These are phyloP conservation scores for Komagataea norvegica DNA, from an alignment of 1,139 yeast species.

Conservation along the genomic window DNA sequence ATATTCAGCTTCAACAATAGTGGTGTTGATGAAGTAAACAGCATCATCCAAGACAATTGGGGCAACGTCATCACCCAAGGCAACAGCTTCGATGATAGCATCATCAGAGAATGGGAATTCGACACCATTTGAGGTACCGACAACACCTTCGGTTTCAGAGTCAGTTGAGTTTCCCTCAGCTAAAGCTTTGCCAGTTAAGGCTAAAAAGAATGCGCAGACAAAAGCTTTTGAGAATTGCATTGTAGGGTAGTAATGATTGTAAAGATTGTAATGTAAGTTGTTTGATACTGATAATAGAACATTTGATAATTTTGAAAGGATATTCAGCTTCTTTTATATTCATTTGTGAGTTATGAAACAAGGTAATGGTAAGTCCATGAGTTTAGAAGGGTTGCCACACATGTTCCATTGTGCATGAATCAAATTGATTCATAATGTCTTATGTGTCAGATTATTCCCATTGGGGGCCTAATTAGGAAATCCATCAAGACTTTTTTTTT, in stretches of 20 bases:
- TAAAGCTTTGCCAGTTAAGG: slow-evolving; percentile 15
- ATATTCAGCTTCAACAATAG: slow-evolving; percentile 19
- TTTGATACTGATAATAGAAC: slow-evolving; percentile 1
- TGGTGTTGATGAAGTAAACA: slow-evolving; percentile 25
- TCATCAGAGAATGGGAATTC: slow-evolving; percentile 26
- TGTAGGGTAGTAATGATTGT: not conserved
- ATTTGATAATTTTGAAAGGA: not conserved
- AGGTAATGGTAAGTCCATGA: too few relatives aligned
- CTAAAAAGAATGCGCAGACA: slow-evolving; percentile 16
- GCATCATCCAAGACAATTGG: slow-evolving; percentile 23
- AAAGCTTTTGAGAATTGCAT: slow-evolving; percentile 23
- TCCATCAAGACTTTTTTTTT: not conserved
- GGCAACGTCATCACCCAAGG: slow-evolving; percentile 19
- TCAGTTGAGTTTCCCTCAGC: slow-evolving; percentile 13
- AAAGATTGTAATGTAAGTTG: not conserved
- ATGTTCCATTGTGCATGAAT: slow-evolving; percentile 4
- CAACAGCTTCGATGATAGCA: slow-evolving; percentile 25
- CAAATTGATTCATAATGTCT: not conserved
- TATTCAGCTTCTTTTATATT: not conserved
- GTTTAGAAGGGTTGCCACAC: too few relatives aligned
- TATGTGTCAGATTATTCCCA: slow-evolving; percentile 6
- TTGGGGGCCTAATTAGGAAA: slow-evolving; percentile 20
- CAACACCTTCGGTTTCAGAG: slow-evolving; percentile 12
- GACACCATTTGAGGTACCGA: slow-evolving; percentile 18
- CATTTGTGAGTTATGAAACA: not conserved